A percentile compares a stretch with the other conserved stretches of the same genome.
Evolutionary conservation across 2,329 filamentous ascomycete genomes (phyloP).

Genomic region (Dactylellina haptotyla): DNA sequence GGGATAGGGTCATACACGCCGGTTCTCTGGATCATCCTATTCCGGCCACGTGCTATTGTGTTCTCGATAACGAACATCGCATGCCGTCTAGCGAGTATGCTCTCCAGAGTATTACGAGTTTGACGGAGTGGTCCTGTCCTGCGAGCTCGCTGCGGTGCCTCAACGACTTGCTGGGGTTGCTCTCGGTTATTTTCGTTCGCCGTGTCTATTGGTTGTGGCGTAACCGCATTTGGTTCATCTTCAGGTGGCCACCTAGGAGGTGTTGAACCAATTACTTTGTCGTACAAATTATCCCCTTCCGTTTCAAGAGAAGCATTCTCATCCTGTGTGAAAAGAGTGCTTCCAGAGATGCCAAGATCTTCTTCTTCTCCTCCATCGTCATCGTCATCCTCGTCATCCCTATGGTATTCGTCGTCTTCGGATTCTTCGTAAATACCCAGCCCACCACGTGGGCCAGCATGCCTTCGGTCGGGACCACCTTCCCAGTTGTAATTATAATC

Average conservation of each 20-base stretch:
- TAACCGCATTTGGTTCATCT: not conserved
- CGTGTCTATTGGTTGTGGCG: no score
- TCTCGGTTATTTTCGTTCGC: no score
- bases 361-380: not conserved
- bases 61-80: not conserved
- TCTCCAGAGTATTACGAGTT: not conserved
- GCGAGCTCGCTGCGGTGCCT: no score
- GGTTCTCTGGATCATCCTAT: conserved; percentile 12
- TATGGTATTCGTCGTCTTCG: not conserved
- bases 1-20: not conserved
- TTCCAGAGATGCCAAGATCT: not conserved
- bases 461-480: not conserved
- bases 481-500: conserved; percentile 21
- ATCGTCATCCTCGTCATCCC: not conserved
- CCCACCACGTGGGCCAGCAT: not conserved
- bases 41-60: not conserved
- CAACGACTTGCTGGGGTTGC: no score
- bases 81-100: not conserved
- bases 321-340: not conserved
- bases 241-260: conserved; percentile 4
- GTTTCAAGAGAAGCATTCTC: not conserved
- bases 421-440: not conserved
- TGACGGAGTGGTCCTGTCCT: no score
- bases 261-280: conserved; percentile 2
- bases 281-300: not conserved